Base-by-base conservation (phyloP, 768 basidiomycete genomes). In the Calocybe cyanea region DNA sequence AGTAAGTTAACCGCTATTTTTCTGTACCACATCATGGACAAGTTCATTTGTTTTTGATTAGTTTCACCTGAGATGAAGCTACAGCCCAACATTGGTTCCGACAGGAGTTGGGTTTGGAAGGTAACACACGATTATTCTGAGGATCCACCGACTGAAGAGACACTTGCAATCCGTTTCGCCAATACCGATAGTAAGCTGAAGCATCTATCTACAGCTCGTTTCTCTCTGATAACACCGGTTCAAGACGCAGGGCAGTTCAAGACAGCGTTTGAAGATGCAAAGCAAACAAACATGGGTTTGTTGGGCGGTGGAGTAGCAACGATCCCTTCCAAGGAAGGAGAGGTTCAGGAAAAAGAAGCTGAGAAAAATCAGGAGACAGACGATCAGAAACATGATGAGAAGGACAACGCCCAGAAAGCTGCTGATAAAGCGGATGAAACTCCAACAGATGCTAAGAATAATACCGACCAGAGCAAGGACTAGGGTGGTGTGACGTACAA, bases 51-150 rank as follows among this genome's bases (percentile, higher is more conserved):
- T 43, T 33, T 42, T 48, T 25, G 24, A n/a, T 17, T 56, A 97
- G 95, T 98, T 63, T 69, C 88, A 19, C 50, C 76, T 33, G 93
- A 96, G 54, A 98, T 98, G 92, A 81, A 72, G 57, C 84, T 99
- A 55, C 92, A 95, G 63, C 91, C 94, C 60, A 98, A 98, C 70
- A 91, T 98, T 58, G 95, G 94, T 41, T 98, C 94, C 41, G 96
- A 99, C 74, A 81, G 96, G 68, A 95, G 92, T 58, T 98, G 96
- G 96, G 94, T 99, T 25, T 98, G 90, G 87, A 95, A 96, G 67
- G 93, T 95, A 42, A 78, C 83, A 42, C 95, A 95, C 20, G 96
- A 99, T 67, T 94, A 89, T 63, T 82, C 95, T 43, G 96, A 99
- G 64, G 73, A 77, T 43, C 92, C 89, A 37, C 81, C 95, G 18